Conservation (phyloP, 371 early-diverging fungal species). For the Rhizopus stolonifer region DNA sequence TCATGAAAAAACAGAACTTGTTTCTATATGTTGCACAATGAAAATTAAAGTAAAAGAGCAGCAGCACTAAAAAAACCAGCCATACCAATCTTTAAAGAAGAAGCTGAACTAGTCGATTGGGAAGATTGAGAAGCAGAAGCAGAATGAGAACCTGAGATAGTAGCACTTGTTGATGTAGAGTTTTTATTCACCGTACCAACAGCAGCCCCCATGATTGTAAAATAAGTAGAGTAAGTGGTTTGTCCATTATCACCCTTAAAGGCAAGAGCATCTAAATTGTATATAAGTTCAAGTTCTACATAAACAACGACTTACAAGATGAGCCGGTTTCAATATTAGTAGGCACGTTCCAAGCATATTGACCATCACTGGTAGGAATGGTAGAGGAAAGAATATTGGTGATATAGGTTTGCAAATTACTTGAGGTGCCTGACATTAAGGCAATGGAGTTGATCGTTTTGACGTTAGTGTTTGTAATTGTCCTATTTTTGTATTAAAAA, state of each 20-base stretch:
- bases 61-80: conserved; percentile 20
- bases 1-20: too few species aligned
- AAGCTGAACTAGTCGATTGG: conserved; percentile 1
- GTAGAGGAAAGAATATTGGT: conserved; percentile 22
- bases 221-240: conserved; percentile 36
- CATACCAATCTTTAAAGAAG: conserved; percentile 19
- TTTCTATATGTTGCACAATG: too few species aligned
- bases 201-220: conserved; percentile 34
- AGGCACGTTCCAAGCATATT: conserved; percentile 37
- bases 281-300: conserved; percentile 1
- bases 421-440: conserved; percentile 31
- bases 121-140: conserved; percentile 6
- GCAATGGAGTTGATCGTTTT: conserved; percentile 26
- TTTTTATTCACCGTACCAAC: conserved; percentile 12
- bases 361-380: conserved; percentile 19
- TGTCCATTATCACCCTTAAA: conserved; percentile 30
- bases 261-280: conserved; percentile 29
- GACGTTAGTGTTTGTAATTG: conserved; percentile 12
- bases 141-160: not conserved
- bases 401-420: conserved; percentile 22
- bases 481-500: conserved; percentile 30
- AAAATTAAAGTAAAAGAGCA: conserved; percentile 16
- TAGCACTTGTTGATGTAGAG: not conserved
- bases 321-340: conserved; percentile 17
- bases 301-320: conserved; percentile 30